phyloP scores from a whole-genome alignment of 2,329 filamentous ascomycete species.

The Aureobasidium leucospermi region DNA sequence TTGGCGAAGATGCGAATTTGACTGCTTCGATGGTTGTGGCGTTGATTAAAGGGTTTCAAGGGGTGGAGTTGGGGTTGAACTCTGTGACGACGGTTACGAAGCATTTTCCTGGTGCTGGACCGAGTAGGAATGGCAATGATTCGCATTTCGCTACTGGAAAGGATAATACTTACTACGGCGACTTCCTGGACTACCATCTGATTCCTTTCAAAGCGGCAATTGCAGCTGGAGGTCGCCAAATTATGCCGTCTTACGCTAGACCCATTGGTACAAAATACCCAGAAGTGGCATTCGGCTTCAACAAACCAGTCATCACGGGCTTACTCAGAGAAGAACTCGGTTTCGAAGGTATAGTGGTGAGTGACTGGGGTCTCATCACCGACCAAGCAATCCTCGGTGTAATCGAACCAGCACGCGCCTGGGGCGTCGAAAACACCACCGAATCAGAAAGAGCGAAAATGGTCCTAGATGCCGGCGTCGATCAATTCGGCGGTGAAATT shows the following conservation, averaged over 20 bases:
- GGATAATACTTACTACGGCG: background rate
- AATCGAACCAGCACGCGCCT: constrained; percentile 1
- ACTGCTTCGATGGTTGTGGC: constrained; percentile 54
- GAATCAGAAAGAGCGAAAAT: background rate
- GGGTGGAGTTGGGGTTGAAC: background rate
- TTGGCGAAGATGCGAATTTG: constrained; percentile 61
- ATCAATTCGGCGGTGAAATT: constrained; percentile 7
- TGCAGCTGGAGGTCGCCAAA: constrained; percentile 1
- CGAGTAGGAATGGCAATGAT: background rate
- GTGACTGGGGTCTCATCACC: constrained; percentile 3
- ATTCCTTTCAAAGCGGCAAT: background rate
- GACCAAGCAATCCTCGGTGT: background rate
- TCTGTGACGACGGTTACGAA: constrained; percentile 2
- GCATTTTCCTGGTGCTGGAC: constrained; percentile 8
- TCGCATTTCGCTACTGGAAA: constrained; percentile 6
- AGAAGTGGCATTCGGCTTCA: constrained; percentile 4
- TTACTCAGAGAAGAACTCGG: background rate
- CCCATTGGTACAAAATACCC: constrained; percentile 5
- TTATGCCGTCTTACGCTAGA: constrained; percentile 3
- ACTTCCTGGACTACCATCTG: background rate
- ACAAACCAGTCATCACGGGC: constrained; percentile 7
- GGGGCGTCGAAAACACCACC: constrained; percentile 6
- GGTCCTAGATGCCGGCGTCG: constrained; percentile 6
- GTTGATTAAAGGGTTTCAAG: constrained; percentile 5
- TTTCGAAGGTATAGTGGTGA: background rate